phyloP scores from a whole-genome alignment of 179 eudicot species.

The Drosera spatulata region DNA sequence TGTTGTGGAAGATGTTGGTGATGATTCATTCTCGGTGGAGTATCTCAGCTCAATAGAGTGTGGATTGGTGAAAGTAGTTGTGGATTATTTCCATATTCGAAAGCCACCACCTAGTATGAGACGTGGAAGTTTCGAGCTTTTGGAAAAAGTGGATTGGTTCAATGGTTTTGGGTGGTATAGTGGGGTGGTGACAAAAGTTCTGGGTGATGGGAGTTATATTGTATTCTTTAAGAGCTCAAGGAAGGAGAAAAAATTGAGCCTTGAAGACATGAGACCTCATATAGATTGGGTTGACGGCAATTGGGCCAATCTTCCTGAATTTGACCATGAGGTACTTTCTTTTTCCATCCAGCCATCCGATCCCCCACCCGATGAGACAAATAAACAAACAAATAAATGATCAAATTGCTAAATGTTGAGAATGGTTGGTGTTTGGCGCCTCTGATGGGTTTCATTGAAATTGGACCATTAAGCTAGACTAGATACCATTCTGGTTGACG shows the following conservation, averaged over 20 bases:
- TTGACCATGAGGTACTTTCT: too few species aligned
- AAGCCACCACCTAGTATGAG: constrained; percentile 43
- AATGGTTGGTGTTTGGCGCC: too few species aligned
- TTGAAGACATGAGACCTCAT: constrained; percentile 45
- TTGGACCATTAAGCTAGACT: too few species aligned
- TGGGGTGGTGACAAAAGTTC: constrained; percentile 58
- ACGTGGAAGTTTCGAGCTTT: constrained; percentile 27
- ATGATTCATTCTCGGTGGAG: constrained; percentile 31
- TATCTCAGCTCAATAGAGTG: constrained; percentile 16
- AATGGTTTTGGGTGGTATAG: constrained; percentile 54
- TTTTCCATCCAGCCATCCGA: too few species aligned
- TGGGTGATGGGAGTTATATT: constrained; percentile 49
- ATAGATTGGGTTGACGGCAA: constrained; percentile 57
- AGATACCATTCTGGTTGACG: too few species aligned
- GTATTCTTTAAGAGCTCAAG: constrained; percentile 48
- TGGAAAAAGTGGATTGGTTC: constrained; percentile 61
- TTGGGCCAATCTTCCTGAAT: constrained; percentile 29
- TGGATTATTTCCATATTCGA: constrained; percentile 42
- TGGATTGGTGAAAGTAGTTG: constrained; percentile 21
- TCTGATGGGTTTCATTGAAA: too few species aligned
- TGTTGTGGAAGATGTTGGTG: constrained; percentile 19
- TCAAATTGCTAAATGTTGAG: too few species aligned
- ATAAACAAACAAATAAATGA: too few species aligned
- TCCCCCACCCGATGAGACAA: too few species aligned
- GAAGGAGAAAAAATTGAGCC: constrained; percentile 36